Base-by-base conservation (phyloP, 2,329 filamentous ascomycete species). In the Talaromyces sp. region DNA sequence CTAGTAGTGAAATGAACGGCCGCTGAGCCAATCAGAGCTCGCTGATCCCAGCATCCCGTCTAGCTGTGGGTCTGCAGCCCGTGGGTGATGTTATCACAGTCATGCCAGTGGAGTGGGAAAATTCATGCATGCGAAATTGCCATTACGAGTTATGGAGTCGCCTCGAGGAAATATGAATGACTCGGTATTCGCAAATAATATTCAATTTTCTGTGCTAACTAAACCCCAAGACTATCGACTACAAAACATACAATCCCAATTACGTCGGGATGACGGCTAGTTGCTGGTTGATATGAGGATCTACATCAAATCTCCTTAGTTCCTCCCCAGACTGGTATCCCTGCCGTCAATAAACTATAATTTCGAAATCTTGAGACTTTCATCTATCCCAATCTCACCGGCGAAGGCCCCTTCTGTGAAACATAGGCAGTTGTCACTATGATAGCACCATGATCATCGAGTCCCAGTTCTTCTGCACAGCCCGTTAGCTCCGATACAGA, bases 231-330 rank as follows among this genome's bases (percentile, higher is more conserved):
- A n/a, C n/a, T n/a, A 45, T 9, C 24, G 24, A 5, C 24, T 13
- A n/a, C 32, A 20, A 40, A 11, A n/a, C 19, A 19, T 14, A 3
- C 11, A 6, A 35, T 37, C 24, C 19, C 39, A 41, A 45, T 51
- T 45, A 45, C 48, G 39, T 51, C 48, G 48, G n/a, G 19, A 46
- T 49, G 27, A 49, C 51, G 33, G 51, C 37, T 30, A 20, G 39
- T 35, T 43, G 40, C 11, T 40, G 24, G 39, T 43, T 50, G 40
- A 51, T 19, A 55, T 55, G 52, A 55, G 49, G 52, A 55, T 55
- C 52, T 48, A 51, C 52, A 55, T 16, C 11, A 13, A 30, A 45
- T 37, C 40, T 37, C 20, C 16, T 14, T 45, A 16, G 42, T 36
- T 30, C 13, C 14, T 22, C 46, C 35, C 46, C 46, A 48, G 36